A percentile compares a stretch with the other conserved stretches of the same genome.
phyloP scores from a whole-genome alignment of 495 filamentous ascomycete species.

The Parachaetomium inaequale region DNA sequence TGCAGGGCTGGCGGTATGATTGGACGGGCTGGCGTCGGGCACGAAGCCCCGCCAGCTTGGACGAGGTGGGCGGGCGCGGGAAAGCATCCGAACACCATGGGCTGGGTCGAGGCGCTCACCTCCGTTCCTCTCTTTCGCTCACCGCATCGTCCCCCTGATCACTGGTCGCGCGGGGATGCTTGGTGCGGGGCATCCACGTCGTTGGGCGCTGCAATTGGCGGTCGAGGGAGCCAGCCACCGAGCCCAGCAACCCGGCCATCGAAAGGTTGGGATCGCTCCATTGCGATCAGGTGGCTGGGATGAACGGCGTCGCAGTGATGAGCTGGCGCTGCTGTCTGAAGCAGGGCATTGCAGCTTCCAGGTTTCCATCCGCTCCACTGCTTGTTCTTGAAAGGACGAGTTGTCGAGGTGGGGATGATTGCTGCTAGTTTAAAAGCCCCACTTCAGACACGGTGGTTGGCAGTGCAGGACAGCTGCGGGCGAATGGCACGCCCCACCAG shows the following conservation, averaged over 20 bases:
- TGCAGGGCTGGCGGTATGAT: conserved; percentile 18
- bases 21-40: conserved; percentile 20
- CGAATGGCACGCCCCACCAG: not conserved
- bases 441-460: conserved; percentile 7
- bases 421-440: too few species aligned
- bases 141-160: conserved; percentile 9
- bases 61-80: not conserved
- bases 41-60: conserved; percentile 4
- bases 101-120: conserved; percentile 8
- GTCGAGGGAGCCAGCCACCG: conserved; percentile 3
- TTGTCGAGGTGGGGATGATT: not conserved
- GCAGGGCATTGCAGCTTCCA: not conserved
- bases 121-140: not conserved
- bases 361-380: not conserved
- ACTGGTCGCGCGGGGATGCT: not conserved
- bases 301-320: not conserved
- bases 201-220: conserved; percentile 8
- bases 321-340: conserved; percentile 1
- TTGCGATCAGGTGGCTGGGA: conserved; percentile 11
- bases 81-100: too few species aligned
- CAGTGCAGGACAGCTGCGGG: too few species aligned
- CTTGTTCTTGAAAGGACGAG: not conserved
- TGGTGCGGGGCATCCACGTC: conserved; percentile 2
- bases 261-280: conserved; percentile 1
- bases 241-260: not conserved